Conservation (phyloP, 192 early-diverging fungal species). For the Tieghemiomyces parasiticus region DNA sequence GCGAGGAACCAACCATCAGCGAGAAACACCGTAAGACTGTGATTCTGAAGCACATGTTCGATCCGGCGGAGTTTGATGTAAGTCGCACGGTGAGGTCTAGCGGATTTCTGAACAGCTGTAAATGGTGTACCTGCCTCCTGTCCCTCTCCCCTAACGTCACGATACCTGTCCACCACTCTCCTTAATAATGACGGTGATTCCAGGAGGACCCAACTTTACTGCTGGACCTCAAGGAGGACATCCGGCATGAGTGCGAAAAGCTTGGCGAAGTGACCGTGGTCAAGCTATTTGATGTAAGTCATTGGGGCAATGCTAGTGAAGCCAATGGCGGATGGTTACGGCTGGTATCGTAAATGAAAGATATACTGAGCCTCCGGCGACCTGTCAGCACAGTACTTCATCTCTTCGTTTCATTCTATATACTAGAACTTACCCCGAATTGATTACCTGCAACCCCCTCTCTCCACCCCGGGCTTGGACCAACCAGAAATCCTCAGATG, state of each 20-base stretch:
- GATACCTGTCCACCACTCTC: no score
- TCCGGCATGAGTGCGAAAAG: conserved; percentile 85
- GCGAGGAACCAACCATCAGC: conserved; percentile 40
- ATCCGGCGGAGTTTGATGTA: conserved; percentile 73
- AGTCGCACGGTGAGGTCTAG: conserved; percentile 2
- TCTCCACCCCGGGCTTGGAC: not conserved
- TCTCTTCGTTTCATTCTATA: conserved; percentile 4
- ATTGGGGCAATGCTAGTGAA: not conserved
- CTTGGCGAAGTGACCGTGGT: conserved; percentile 90
- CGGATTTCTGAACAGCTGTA: not conserved
- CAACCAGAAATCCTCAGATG: conserved; percentile 54
- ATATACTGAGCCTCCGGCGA: no score
- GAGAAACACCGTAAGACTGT: conserved; percentile 71
- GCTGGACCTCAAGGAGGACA: conserved; percentile 86
- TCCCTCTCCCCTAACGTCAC: no score
- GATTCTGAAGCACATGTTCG: conserved; percentile 94
- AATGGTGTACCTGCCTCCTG: not conserved
- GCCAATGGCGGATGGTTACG: no score
- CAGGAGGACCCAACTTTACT: conserved; percentile 72
- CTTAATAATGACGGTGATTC: no score
- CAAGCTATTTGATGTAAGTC: conserved; percentile 79
- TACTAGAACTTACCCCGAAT: not conserved
- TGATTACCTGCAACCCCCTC: not conserved
- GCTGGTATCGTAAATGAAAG: no score
- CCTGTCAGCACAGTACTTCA: no score